phyloP scores from a whole-genome alignment of 305 asterid species.

The Solanum hybrid region DNA sequence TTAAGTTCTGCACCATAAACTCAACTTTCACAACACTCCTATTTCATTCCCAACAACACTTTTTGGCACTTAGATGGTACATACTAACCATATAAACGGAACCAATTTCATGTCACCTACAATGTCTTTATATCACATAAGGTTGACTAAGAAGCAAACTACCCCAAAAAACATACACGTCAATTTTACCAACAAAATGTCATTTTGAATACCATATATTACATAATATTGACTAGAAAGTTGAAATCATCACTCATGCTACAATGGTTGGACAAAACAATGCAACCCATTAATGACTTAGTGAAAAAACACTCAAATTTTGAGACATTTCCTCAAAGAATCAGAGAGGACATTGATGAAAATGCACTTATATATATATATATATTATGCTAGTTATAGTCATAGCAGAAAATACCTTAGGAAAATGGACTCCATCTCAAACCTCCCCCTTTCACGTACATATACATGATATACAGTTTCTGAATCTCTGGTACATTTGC shows the following conservation, averaged over 20 bases:
- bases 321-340: not conserved
- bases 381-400: not conserved
- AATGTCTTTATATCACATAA: not conserved
- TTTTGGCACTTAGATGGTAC: not conserved
- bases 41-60: not conserved
- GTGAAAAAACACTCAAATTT: not conserved
- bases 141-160: not conserved
- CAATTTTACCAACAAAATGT: not conserved
- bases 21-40: not conserved
- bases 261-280: not conserved
- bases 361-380: not conserved
- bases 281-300: not conserved
- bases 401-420: slow-evolving; percentile 39
- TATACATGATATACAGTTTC: slow-evolving; percentile 58
- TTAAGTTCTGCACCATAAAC: not conserved
- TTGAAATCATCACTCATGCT: not conserved
- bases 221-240: not conserved
- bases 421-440: slow-evolving; percentile 70
- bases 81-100: not conserved
- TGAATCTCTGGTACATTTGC: slow-evolving; percentile 59
- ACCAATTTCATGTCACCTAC: not conserved
- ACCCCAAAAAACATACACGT: not conserved
- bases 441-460: slow-evolving; percentile 86
- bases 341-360: not conserved
- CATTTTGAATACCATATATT: not conserved